These are phyloP conservation scores for Parastagonospora avenae DNA, from an alignment of 2,329 filamentous ascomycete species.

Conservation along the genomic window DNA sequence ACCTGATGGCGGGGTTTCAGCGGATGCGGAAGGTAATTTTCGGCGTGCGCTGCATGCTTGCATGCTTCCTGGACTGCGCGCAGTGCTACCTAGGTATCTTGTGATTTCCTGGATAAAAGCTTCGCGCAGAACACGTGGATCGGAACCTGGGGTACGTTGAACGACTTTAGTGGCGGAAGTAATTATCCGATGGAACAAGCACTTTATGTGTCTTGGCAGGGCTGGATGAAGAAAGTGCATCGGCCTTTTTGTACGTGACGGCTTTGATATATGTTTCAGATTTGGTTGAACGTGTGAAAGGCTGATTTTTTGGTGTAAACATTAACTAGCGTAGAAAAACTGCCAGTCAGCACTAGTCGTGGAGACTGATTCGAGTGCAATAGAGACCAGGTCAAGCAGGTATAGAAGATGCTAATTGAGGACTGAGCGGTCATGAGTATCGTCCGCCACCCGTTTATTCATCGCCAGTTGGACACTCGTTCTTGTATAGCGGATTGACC, in stretches of 20 bases:
- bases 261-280: too few relatives aligned
- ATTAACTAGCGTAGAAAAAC: not conserved
- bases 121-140: not conserved
- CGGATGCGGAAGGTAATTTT: not conserved
- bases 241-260: too few relatives aligned
- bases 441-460: constrained; percentile 18
- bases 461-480: constrained; percentile 43
- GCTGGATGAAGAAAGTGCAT: not conserved
- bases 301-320: too few relatives aligned
- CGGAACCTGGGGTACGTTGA: constrained; percentile 19
- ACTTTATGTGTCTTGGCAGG: constrained; percentile 27
- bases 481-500: constrained; percentile 46
- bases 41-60: too few relatives aligned
- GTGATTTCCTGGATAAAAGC: not conserved
- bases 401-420: not conserved
- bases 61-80: too few relatives aligned
- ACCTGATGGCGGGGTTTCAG: too few relatives aligned
- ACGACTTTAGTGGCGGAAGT: constrained; percentile 36
- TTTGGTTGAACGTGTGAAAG: too few relatives aligned
- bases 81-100: not conserved
- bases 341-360: too few relatives aligned
- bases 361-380: too few relatives aligned
- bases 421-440: too few relatives aligned
- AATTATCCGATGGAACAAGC: constrained; percentile 16
- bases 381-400: not conserved